Conservation (phyloP, 2,329 filamentous ascomycete genomes). For the Fusarium cyanostomum region DNA sequence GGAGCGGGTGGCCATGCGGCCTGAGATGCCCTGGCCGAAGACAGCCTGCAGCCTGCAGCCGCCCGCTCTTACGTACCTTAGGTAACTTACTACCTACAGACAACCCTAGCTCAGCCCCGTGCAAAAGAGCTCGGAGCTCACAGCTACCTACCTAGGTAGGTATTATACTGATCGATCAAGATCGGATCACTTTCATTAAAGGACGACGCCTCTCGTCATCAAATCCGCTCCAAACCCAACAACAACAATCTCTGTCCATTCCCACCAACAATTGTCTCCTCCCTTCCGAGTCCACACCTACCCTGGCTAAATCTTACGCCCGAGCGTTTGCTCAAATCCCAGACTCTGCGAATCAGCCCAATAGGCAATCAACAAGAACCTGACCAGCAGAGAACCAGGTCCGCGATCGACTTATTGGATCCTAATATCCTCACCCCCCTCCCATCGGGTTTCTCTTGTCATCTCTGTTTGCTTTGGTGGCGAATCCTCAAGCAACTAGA, state of each 20-base stretch:
- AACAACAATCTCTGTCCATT: conserved; percentile 3
- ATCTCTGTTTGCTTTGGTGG: background rate
- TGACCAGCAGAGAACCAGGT: background rate
- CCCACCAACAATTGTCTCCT: background rate
- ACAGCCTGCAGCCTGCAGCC: conserved; percentile 35
- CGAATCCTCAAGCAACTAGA: background rate
- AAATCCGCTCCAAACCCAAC: conserved; percentile 8
- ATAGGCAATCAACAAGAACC: conserved; percentile 22
- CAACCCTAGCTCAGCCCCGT: background rate
- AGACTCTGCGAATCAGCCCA: conserved; percentile 18
- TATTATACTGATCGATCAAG: conserved; percentile 1
- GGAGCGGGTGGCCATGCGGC: conserved; percentile 25
- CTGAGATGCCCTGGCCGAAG: conserved; percentile 19
- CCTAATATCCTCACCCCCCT: conserved; percentile 3
- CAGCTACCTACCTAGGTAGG: conserved; percentile 26
- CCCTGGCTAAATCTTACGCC: conserved; percentile 6
- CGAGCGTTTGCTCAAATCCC: conserved; percentile 8
- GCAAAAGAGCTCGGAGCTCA: background rate
- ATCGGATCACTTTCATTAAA: conserved; percentile 26
- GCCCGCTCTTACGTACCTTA: conserved; percentile 16
- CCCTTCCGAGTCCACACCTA: background rate
- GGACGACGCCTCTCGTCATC: conserved; percentile 15
- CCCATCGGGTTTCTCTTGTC: background rate
- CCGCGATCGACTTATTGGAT: background rate
- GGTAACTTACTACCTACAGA: no score